Evolutionary conservation across 306 rosid genomes (phyloP).

Genomic region (Vachellia collinsii): DNA sequence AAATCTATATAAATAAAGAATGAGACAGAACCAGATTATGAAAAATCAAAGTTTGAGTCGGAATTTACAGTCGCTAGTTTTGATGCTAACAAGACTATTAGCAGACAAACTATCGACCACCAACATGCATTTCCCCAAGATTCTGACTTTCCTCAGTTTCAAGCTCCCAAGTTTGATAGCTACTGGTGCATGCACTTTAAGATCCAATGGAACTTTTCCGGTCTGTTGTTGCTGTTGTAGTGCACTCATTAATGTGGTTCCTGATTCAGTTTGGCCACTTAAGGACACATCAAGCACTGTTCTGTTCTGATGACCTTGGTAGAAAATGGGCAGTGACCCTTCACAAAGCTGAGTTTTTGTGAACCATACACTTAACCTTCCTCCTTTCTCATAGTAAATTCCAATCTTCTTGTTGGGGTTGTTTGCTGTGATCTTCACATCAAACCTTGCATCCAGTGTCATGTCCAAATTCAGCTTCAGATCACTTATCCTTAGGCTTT

Average conservation of each 20-base stretch:
- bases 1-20: no score
- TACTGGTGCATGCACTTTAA: constrained; percentile 55
- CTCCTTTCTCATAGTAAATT: constrained; percentile 57
- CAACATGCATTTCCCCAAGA: constrained; percentile 54
- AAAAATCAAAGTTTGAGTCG: constrained; percentile 44
- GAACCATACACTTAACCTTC: constrained; percentile 59
- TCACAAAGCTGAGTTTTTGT: constrained; percentile 34
- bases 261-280: constrained; percentile 54
- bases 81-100: constrained; percentile 53
- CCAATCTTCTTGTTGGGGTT: constrained; percentile 67
- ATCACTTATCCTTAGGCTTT: constrained; percentile 51
- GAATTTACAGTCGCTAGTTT: constrained; percentile 56
- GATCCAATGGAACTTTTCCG: constrained; percentile 60
- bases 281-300: constrained; percentile 54
- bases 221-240: constrained; percentile 61
- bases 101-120: constrained; percentile 62
- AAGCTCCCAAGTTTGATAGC: constrained; percentile 54
- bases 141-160: constrained; percentile 57
- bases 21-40: no score
- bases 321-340: constrained; percentile 59
- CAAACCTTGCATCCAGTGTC: constrained; percentile 56
- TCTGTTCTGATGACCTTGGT: constrained; percentile 66
- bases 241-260: constrained; percentile 56
- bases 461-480: constrained; percentile 53
- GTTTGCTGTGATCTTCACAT: constrained; percentile 54